These are phyloP conservation scores for Musa troglodytarum DNA, from an alignment of 176 grass and related monocot species.

Conservation along the genomic window DNA sequence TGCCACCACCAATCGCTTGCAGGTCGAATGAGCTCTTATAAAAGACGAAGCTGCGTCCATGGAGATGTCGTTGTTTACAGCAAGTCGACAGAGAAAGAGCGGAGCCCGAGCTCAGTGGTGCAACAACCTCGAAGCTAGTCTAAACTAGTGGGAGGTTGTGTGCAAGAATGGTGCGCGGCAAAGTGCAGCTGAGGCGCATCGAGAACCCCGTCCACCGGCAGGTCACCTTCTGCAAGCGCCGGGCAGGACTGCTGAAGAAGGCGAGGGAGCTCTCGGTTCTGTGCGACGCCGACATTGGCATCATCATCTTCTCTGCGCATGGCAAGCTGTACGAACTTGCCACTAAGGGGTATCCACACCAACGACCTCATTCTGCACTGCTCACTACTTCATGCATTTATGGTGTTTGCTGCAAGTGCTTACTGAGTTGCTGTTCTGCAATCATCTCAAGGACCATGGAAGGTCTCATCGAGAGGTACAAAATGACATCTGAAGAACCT, in stretches of 20 bases:
- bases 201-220: conserved; percentile 76
- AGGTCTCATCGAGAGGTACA: conserved; percentile 80
- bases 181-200: conserved; percentile 56
- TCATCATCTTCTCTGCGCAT: conserved; percentile 94
- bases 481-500: conserved; percentile 45
- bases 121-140: conserved; percentile 99
- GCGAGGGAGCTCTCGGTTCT: conserved; percentile 85
- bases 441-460: conserved; percentile 57
- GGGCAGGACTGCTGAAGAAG: conserved; percentile 83
- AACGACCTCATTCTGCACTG: neutral
- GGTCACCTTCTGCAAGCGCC: conserved; percentile 99
- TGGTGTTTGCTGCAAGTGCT: too few relatives aligned
- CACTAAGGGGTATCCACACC: conserved; percentile 52
- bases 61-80: conserved; percentile 23
- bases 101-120: conserved; percentile 9
- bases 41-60: neutral
- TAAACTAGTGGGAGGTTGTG: conserved; percentile 98
- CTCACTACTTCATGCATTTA: neutral
- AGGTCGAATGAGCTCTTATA: neutral
- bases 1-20: neutral
- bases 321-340: conserved; percentile 95
- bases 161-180: conserved; percentile 56
- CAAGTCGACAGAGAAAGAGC: conserved; percentile 10
- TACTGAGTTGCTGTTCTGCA: neutral
- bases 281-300: conserved; percentile 79